Evolutionary conservation across 1,284 basidiomycete species (phyloP).

Genomic region (Ceratorhiza oryzae-sativae): DNA sequence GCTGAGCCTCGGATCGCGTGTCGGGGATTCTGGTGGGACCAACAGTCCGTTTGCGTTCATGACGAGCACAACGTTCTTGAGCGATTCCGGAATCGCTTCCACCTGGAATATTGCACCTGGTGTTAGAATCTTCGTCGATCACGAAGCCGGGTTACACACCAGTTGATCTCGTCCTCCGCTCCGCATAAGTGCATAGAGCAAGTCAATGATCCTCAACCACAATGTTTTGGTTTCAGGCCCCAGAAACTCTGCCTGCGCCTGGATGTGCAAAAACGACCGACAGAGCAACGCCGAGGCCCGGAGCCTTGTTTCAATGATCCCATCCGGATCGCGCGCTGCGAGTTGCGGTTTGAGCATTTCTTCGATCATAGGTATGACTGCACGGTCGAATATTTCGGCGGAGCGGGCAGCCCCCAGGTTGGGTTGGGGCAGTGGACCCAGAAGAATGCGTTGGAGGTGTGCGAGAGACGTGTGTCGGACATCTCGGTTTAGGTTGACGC

Average conservation of each 20-base stretch:
- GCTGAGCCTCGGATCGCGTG: slow-evolving; percentile 62
- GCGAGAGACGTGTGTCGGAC: slow-evolving; percentile 85
- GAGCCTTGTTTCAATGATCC: slow-evolving; percentile 89
- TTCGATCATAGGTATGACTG: slow-evolving; percentile 92
- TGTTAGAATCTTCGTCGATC: neutral
- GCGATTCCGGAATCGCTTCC: slow-evolving; percentile 90
- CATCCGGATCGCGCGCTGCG: slow-evolving; percentile 79
- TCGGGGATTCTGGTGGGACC: slow-evolving; percentile 63
- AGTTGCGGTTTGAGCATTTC: slow-evolving; percentile 89
- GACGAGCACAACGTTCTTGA: slow-evolving; percentile 96
- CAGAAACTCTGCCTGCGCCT: slow-evolving; percentile 60
- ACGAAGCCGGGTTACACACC: slow-evolving; percentile 60
- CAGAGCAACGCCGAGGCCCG: slow-evolving; percentile 88
- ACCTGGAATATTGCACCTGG: slow-evolving; percentile 10
- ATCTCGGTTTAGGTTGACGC: slow-evolving; percentile 82
- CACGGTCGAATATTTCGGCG: slow-evolving; percentile 79
- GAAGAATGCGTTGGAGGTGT: slow-evolving; percentile 85
- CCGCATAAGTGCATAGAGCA: slow-evolving; percentile 89
- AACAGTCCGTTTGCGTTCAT: slow-evolving; percentile 91
- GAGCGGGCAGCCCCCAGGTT: slow-evolving; percentile 52
- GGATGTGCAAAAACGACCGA: slow-evolving; percentile 94
- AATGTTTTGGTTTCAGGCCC: slow-evolving; percentile 70
- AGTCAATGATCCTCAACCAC: slow-evolving; percentile 92
- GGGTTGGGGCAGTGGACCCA: slow-evolving; percentile 75
- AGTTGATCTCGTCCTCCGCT: slow-evolving; percentile 84